Base-by-base conservation (phyloP, 768 basidiomycete genomes). In the Macrolepiota fuliginosa region DNA sequence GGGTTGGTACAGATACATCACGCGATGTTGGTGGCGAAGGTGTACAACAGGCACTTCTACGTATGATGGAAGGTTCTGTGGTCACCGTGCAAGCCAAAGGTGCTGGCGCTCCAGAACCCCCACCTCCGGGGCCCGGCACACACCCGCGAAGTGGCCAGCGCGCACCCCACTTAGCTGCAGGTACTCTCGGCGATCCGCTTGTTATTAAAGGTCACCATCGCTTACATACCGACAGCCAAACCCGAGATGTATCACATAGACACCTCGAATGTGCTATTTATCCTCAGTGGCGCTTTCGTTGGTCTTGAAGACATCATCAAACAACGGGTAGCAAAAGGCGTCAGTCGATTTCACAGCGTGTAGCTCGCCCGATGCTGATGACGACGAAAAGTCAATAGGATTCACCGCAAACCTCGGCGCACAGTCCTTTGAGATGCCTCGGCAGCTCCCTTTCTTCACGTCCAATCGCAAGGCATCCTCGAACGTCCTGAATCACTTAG, bases 21-120 rank as follows among this genome's bases (percentile, higher is more conserved):
- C 82, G 91, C 66, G 96, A 98, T 71, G 95, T 98, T 1, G 90
- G 93, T 24, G 96, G 96, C 10, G 95, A 97, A 80, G 96, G 96
- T 36, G 96, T 98, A 4, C 96, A 98, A 69, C 95, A 98, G 73
- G 88, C 92, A 19, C 81, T 97, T 17, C 76, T 97, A 4, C 83
- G 96, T 56, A 92, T 98, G 86, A 90, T 98, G 82, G 96, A 98
- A 78, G 96, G 96, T 13, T 88, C 92, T 0, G 76, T 88, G 6
- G 82, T 96, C 40, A 88, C 87, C n/a, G 81, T 96, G 1, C 91
- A 91, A 67, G 85, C 88, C 0, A 93, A 90, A 71, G 85, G 83
- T 17, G 72, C 80, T 19, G 76, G 77, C 12, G 68, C 80, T 29
- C 68, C 72, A 35, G 85, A 88, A 24, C 70, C 81, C 13, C 79